Evolutionary conservation across 257 asterid genomes (phyloP).

Genomic region (Galeopsis tetrahit): DNA sequence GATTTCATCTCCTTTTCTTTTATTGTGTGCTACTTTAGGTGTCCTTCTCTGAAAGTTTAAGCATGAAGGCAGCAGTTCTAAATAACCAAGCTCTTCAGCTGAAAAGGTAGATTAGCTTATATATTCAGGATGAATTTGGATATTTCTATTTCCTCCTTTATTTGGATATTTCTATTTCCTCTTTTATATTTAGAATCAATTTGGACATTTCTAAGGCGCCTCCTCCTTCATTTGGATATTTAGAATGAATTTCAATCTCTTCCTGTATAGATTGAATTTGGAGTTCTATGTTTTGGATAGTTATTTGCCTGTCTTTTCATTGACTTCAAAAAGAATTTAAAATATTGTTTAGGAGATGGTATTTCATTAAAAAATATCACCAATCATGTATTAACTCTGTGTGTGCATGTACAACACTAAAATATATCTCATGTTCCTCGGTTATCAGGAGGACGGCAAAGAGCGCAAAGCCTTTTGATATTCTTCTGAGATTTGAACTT

Average conservation of each 20-base stretch:
- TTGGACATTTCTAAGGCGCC: slow-evolving; percentile 49
- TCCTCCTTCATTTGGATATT: slow-evolving; percentile 10
- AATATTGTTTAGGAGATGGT: background rate
- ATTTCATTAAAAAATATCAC: background rate
- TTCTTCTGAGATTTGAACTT: slow-evolving; percentile 64
- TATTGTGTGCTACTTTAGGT: slow-evolving; percentile 49
- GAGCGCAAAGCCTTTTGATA: slow-evolving; percentile 60
- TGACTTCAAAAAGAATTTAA: slow-evolving; percentile 9
- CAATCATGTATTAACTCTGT: background rate
- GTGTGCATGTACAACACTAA: background rate
- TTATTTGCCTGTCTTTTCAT: background rate
- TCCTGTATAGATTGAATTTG: background rate
- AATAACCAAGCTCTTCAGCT: slow-evolving; percentile 68
- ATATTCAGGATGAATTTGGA: background rate
- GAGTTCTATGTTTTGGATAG: background rate
- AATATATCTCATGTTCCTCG: slow-evolving; percentile 27
- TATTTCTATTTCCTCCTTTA: background rate
- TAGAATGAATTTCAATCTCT: background rate
- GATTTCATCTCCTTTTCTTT: slow-evolving; percentile 20
- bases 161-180: background rate
- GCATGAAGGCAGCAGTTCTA: slow-evolving; percentile 82
- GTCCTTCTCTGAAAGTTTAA: slow-evolving; percentile 72
- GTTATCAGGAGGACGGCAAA: slow-evolving; percentile 72
- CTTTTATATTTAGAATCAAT: background rate
- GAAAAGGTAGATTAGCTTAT: slow-evolving; percentile 60